Evolutionary conservation across 306 rosid genomes (phyloP).

Genomic region (Abrus pulchellus): DNA sequence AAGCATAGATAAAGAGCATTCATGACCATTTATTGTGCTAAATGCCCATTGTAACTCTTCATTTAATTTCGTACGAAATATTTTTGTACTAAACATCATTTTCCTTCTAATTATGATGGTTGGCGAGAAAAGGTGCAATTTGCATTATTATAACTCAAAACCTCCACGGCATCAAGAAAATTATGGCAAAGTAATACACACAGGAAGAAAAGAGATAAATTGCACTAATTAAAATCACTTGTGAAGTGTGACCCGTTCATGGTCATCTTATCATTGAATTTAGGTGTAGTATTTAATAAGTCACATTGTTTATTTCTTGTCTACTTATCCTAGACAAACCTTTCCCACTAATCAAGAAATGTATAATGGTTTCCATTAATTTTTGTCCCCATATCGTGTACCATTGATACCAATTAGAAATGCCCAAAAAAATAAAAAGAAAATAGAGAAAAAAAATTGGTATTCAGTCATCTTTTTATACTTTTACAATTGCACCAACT

Average conservation of each 20-base stretch:
- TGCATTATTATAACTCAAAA: constrained; percentile 44
- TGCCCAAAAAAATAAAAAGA: not conserved
- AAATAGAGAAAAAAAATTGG: not conserved
- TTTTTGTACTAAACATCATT: not conserved
- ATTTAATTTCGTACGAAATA: not conserved
- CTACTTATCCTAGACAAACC: constrained; percentile 49
- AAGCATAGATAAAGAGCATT: not conserved
- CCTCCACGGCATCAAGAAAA: constrained; percentile 3
- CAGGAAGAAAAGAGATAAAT: not conserved
- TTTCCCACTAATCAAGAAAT: constrained; percentile 45
- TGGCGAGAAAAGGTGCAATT: constrained; percentile 51
- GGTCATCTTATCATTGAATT: constrained; percentile 37
- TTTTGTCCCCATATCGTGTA: constrained; percentile 54
- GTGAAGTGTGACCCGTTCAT: constrained; percentile 10
- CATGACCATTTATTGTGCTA: not conserved
- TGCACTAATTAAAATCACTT: constrained; percentile 25
- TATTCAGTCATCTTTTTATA: constrained; percentile 6
- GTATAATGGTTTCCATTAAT: constrained; percentile 56
- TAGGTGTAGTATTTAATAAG: constrained; percentile 16
- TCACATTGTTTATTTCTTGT: constrained; percentile 46
- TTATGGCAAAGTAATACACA: constrained; percentile 7
- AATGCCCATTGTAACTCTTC: not conserved
- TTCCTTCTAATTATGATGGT: constrained; percentile 51
- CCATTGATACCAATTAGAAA: constrained; percentile 36
- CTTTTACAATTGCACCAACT: constrained; percentile 35